Evolutionary conservation across 2,329 filamentous ascomycete species (phyloP).

Genomic region (Clonostachys byssicola): DNA sequence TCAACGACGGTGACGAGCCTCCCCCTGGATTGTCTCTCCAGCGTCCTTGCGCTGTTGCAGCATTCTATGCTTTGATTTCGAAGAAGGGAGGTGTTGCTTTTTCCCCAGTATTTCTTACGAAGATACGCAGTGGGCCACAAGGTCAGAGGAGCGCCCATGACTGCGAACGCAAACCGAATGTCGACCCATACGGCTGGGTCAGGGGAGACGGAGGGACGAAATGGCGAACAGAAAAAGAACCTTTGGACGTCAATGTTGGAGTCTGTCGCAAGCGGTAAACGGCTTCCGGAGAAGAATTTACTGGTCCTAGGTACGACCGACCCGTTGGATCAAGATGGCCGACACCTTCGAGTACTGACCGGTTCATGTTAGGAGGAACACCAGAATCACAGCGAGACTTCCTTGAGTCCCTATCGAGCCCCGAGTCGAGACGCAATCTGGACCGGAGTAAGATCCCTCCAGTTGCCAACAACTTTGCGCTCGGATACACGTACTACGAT

Average conservation of each 20-base stretch:
- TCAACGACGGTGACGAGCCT: too few relatives aligned
- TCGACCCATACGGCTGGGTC: conserved; percentile 56
- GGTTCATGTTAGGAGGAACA: conserved; percentile 59
- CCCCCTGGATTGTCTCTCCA: background rate
- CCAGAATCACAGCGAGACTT: conserved; percentile 83
- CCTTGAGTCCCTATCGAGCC: conserved; percentile 58
- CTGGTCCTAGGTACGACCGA: conserved; percentile 68
- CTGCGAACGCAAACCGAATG: conserved; percentile 48
- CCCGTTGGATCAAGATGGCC: conserved; percentile 19
- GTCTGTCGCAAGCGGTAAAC: conserved; percentile 83
- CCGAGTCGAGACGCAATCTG: conserved; percentile 46
- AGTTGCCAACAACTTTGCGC: conserved; percentile 85
- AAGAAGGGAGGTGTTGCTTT: too few relatives aligned
- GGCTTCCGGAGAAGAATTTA: conserved; percentile 87
- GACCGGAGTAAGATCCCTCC: conserved; percentile 65
- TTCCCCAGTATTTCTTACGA: background rate
- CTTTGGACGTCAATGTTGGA: conserved; percentile 95
- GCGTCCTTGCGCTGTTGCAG: background rate
- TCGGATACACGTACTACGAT: conserved; percentile 94
- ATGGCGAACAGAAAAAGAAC: conserved; percentile 75
- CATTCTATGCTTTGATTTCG: background rate
- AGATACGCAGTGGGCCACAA: background rate
- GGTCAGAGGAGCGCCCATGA: conserved; percentile 28
- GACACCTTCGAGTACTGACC: too few relatives aligned
- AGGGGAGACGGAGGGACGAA: conserved; percentile 49